Conservation (phyloP, 2,329 filamentous ascomycete species). For the Aureobasidium sp. region DNA sequence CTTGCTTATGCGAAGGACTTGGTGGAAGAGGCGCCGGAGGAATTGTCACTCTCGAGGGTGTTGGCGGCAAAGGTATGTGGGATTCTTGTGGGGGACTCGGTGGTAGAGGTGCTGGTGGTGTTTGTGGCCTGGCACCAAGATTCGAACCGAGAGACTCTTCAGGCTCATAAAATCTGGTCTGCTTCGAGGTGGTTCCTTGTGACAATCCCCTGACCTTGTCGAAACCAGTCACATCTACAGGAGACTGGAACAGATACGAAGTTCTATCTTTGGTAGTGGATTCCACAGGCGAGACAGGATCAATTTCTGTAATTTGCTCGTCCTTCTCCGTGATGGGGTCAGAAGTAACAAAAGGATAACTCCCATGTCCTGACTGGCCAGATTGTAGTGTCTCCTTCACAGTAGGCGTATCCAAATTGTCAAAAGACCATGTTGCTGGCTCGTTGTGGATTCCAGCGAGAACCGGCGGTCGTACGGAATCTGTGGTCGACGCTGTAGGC, state of each 20-base stretch:
- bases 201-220: neutral
- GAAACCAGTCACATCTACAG: constrained; percentile 25
- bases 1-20: neutral
- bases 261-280: constrained; percentile 40
- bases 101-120: neutral
- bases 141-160: neutral
- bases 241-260: constrained; percentile 40
- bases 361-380: neutral
- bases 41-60: neutral
- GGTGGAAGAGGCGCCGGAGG: constrained; percentile 5
- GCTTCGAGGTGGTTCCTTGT: neutral
- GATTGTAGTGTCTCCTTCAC: neutral
- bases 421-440: constrained; percentile 13
- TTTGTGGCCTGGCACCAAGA: neutral
- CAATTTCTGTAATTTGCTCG: neutral
- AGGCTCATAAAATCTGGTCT: neutral
- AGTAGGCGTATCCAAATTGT: neutral
- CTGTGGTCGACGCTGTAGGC: neutral
- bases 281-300: constrained; percentile 32
- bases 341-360: neutral
- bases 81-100: neutral
- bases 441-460: neutral
- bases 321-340: neutral
- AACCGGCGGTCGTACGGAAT: neutral
- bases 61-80: neutral